Percentiles rank a stretch among this genome's conserved stretches.
phyloP scores from a whole-genome alignment of 176 grass and related monocot species.

The Aegilops longissima region DNA sequence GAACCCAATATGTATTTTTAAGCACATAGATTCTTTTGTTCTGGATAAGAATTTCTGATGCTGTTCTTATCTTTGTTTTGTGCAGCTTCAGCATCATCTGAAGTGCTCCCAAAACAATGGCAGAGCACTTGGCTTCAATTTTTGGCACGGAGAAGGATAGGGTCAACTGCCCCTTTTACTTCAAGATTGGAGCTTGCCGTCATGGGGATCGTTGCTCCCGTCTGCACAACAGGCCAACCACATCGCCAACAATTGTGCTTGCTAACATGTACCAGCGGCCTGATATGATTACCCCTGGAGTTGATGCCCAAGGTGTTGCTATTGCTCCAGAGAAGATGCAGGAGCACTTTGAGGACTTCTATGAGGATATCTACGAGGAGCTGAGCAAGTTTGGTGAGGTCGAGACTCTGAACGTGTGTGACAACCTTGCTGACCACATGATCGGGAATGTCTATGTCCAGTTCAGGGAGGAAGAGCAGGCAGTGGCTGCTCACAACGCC shows the following conservation, averaged over 20 bases:
- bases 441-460: slow-evolving; percentile 67
- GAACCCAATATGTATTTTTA: slow-evolving; percentile 3
- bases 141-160: slow-evolving; percentile 65
- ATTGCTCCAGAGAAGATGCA: slow-evolving; percentile 62
- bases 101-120: slow-evolving; percentile 33
- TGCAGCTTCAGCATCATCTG: slow-evolving; percentile 14
- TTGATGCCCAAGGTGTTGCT: slow-evolving; percentile 53
- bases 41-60: neutral
- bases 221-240: slow-evolving; percentile 60
- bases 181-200: slow-evolving; percentile 66
- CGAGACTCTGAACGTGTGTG: slow-evolving; percentile 60
- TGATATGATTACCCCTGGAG: slow-evolving; percentile 64
- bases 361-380: slow-evolving; percentile 59
- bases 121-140: slow-evolving; percentile 60
- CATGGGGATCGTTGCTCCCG: slow-evolving; percentile 61
- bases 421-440: slow-evolving; percentile 66
- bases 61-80: neutral
- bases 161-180: slow-evolving; percentile 65
- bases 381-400: slow-evolving; percentile 61
- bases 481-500: slow-evolving; percentile 42
- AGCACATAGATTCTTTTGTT: neutral
- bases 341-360: slow-evolving; percentile 69
- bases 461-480: slow-evolving; percentile 66
- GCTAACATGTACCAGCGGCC: slow-evolving; percentile 68
- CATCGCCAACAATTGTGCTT: slow-evolving; percentile 56